Conservation (phyloP, 495 filamentous ascomycete species). For the Tuber microsphaerosporum region DNA sequence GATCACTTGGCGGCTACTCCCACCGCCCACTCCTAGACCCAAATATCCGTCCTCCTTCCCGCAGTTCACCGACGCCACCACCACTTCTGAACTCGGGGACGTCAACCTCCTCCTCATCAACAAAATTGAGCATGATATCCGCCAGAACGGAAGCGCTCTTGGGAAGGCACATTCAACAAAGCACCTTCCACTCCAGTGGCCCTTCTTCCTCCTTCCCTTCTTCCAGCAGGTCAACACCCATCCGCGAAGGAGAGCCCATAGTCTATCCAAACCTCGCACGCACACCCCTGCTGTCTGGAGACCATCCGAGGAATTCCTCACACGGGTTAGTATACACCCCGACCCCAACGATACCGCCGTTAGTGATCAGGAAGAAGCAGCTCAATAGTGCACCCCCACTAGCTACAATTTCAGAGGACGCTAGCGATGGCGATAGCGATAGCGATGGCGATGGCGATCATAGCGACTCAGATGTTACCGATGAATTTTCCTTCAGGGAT, state of each 20-base stretch:
- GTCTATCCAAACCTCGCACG: not conserved
- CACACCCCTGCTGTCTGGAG: not conserved
- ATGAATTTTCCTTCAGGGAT: not conserved
- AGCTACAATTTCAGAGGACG: not conserved
- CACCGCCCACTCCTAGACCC: not conserved
- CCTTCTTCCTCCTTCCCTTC: not conserved
- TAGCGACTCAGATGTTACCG: not conserved
- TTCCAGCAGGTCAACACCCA: not conserved
- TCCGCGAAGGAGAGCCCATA: not conserved
- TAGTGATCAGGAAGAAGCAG: not conserved
- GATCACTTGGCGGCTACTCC: slow-evolving; percentile 2
- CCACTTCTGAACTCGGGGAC: not conserved
- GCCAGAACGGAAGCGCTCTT: slow-evolving; percentile 1
- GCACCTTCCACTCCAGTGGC: not conserved
- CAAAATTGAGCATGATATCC: slow-evolving; percentile 1
- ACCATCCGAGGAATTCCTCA: not conserved
- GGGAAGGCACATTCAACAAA: not conserved
- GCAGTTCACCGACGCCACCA: not conserved
- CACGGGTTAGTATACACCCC: not conserved
- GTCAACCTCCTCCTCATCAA: not conserved
- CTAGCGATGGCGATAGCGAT: not conserved
- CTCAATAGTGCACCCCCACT: not conserved
- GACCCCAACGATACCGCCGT: not conserved
- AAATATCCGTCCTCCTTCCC: not conserved
- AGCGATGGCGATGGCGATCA: not conserved